Evolutionary conservation across 495 filamentous ascomycete genomes (phyloP).

Genomic region (Articulospora tetracladia): DNA sequence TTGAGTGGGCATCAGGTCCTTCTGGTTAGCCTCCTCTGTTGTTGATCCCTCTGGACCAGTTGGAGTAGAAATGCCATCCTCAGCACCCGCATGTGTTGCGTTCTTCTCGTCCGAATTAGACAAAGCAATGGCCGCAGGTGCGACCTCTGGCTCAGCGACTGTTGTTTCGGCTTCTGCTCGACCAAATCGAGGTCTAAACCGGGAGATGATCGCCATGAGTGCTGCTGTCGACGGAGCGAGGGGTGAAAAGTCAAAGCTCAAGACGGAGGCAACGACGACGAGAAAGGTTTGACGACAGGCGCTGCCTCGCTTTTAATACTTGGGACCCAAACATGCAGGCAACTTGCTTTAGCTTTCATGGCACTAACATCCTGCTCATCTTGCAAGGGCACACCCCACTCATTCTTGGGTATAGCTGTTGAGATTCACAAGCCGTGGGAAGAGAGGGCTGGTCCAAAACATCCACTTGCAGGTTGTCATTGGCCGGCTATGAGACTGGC

Average conservation of each 20-base stretch:
- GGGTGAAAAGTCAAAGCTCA: no score
- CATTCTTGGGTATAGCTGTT: no score
- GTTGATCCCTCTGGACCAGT: background rate
- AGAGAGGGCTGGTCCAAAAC: no score
- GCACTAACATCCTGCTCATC: no score
- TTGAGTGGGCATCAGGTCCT: constrained; percentile 10
- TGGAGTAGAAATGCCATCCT: background rate
- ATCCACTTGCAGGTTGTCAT: no score
- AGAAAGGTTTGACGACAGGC: background rate
- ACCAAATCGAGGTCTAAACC: background rate
- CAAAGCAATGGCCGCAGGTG: background rate
- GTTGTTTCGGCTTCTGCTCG: background rate
- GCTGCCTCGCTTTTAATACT: background rate
- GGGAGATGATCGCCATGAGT: background rate
- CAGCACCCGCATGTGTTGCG: background rate
- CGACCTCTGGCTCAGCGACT: background rate
- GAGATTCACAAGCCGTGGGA: no score
- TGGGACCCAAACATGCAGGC: background rate
- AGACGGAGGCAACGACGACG: no score
- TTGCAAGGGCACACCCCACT: no score
- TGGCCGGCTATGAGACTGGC: no score
- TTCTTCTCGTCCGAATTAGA: background rate
- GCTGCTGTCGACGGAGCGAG: background rate
- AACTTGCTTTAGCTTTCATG: background rate
- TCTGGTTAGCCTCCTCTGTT: background rate